Evolutionary conservation across 2,329 filamentous ascomycete genomes (phyloP).

Genomic region (Apiospora arundinis): DNA sequence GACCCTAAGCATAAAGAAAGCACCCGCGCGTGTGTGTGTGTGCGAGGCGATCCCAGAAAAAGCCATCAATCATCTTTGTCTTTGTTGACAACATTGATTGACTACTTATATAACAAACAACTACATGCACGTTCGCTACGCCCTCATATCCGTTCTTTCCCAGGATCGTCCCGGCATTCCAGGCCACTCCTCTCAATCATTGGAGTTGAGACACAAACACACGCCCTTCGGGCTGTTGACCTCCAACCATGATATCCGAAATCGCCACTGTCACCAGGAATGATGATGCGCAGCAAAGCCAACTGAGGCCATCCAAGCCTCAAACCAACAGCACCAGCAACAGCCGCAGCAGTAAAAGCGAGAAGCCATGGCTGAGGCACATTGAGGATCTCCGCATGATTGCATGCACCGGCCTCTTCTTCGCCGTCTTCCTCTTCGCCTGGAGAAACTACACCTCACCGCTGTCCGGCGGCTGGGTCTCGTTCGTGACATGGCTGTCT

Average conservation of each 20-base stretch:
- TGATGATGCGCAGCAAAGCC: neutral
- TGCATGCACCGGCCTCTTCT: constrained; percentile 25
- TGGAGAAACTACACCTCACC: constrained; percentile 24
- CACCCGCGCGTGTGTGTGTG: neutral
- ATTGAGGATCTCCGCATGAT: constrained; percentile 24
- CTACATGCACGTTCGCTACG: neutral
- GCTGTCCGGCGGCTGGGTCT: constrained; percentile 23
- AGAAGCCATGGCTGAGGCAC: constrained; percentile 22
- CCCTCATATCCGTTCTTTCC: neutral
- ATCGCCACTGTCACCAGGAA: neutral
- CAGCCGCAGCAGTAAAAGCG: too few relatives aligned
- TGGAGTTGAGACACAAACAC: neutral
- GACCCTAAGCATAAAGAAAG: constrained; percentile 1
- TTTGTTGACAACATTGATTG: constrained; percentile 2
- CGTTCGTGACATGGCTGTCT: constrained; percentile 24
- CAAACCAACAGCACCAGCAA: neutral
- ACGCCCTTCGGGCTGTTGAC: neutral
- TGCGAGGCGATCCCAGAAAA: too few relatives aligned
- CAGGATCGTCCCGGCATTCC: neutral
- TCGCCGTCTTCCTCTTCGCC: constrained; percentile 24
- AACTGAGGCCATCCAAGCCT: neutral
- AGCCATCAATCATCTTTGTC: constrained; percentile 5
- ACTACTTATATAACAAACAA: neutral
- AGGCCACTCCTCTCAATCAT: constrained; percentile 2
- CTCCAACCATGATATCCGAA: constrained; percentile 4